These are phyloP conservation scores for Vanderwaltozyma polyspora DNA, from an alignment of 805 yeast species.

Conservation along the genomic window DNA sequence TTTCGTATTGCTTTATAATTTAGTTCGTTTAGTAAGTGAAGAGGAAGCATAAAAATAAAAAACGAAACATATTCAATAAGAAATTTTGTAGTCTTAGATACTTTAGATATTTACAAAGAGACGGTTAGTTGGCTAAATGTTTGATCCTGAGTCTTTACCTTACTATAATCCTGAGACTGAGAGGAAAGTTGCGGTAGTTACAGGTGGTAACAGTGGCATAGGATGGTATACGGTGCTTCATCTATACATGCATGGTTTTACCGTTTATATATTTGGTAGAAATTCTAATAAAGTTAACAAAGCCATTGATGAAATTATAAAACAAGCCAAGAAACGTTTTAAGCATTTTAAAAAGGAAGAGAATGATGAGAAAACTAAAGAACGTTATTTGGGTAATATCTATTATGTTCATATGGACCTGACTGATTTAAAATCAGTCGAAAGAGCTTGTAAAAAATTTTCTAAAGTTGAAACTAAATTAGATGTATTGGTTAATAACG, in stretches of 20 bases:
- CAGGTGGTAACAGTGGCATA: constrained; percentile 76
- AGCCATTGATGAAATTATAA: constrained; percentile 44
- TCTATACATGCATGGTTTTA: constrained; percentile 66
- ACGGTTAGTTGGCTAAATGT: too few relatives aligned
- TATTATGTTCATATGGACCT: constrained; percentile 46
- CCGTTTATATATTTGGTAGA: constrained; percentile 66
- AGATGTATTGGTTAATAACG: constrained; percentile 61
- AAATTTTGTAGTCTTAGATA: too few relatives aligned
- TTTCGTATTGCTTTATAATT: too few relatives aligned
- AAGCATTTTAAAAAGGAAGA: constrained; percentile 10
- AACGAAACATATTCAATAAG: too few relatives aligned
- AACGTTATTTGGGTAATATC: constrained; percentile 36
- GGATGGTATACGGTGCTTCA: constrained; percentile 72
- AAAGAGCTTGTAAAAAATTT: constrained; percentile 38
- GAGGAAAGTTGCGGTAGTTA: constrained; percentile 57
- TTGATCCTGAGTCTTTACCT: constrained; percentile 44
- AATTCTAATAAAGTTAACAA: constrained; percentile 42
- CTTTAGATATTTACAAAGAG: too few relatives aligned
- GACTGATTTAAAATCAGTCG: constrained; percentile 35
- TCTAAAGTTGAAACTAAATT: constrained; percentile 36
- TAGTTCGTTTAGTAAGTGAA: too few relatives aligned
- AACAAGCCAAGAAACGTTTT: constrained; percentile 36
- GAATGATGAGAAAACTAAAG: constrained; percentile 2
- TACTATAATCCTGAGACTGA: constrained; percentile 45
- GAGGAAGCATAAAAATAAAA: too few relatives aligned